These are phyloP conservation scores for Zopfochytrium polystomum DNA, from an alignment of 371 early-diverging fungal genomes.

Conservation along the genomic window DNA sequence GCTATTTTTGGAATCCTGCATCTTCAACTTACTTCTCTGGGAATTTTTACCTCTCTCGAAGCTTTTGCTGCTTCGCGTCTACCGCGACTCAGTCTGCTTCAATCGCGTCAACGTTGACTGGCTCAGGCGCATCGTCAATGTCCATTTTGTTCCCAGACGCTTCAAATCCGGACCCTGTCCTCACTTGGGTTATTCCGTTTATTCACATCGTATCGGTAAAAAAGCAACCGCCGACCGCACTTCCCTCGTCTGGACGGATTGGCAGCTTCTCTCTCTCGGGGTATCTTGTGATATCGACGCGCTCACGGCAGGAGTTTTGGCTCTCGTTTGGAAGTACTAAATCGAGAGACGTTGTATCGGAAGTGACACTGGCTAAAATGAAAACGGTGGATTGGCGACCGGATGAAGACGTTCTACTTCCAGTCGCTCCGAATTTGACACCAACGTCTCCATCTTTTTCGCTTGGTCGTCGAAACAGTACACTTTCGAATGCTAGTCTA, in stretches of 20 bases:
- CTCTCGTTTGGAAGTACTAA: slow-evolving; percentile 40
- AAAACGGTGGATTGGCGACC: slow-evolving; percentile 51
- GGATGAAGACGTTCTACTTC: slow-evolving; percentile 43
- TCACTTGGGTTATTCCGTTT: slow-evolving; percentile 44
- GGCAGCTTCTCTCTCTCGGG: slow-evolving; percentile 39
- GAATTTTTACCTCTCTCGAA: slow-evolving; percentile 44
- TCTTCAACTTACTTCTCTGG: slow-evolving; percentile 32
- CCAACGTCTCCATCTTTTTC: no score
- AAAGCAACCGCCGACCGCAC: slow-evolving; percentile 47
- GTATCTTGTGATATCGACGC: slow-evolving; percentile 43
- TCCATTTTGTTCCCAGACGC: slow-evolving; percentile 44
- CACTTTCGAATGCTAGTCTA: no score
- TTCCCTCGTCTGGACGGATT: slow-evolving; percentile 27
- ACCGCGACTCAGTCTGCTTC: slow-evolving; percentile 3
- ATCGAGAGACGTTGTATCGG: slow-evolving; percentile 38
- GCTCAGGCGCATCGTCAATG: neutral
- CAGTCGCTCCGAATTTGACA: neutral
- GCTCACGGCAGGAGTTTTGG: slow-evolving; percentile 43
- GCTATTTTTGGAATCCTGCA: slow-evolving; percentile 39
- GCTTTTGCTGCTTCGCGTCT: slow-evolving; percentile 41
- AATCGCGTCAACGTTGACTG: neutral
- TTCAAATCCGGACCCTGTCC: slow-evolving; percentile 30
- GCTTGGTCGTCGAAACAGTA: no score
- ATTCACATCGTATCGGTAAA: slow-evolving; percentile 49
- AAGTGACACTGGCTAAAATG: slow-evolving; percentile 35